Percentiles rank a stretch among this genome's conserved stretches.
phyloP scores from a whole-genome alignment of 768 basidiomycete genomes.

The Sistotremastrum niveocremeum region DNA sequence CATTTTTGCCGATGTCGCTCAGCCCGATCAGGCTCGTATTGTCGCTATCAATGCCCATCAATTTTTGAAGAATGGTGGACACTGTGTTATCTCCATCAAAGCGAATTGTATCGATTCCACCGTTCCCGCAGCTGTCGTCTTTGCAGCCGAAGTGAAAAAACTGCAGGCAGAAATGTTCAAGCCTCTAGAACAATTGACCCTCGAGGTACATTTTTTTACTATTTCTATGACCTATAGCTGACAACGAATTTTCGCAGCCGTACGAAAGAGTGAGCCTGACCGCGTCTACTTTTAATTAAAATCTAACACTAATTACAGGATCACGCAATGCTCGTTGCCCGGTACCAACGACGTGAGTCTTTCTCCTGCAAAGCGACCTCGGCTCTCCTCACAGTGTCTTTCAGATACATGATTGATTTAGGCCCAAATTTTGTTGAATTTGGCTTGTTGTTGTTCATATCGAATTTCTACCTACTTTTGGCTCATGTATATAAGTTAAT shows the following conservation, averaged over 20 bases:
- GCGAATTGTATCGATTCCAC: slow-evolving; percentile 98
- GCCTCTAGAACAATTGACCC: slow-evolving; percentile 88
- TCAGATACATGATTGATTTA: too few species aligned
- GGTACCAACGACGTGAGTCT: slow-evolving; percentile 30
- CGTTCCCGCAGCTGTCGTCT: slow-evolving; percentile 78
- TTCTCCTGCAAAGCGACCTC: too few species aligned
- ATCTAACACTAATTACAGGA: slow-evolving; percentile 30
- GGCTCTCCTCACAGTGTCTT: too few species aligned
- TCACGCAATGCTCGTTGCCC: slow-evolving; percentile 76
- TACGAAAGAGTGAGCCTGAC: slow-evolving; percentile 37
- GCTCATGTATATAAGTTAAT: neutral
- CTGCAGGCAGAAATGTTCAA: slow-evolving; percentile 73
- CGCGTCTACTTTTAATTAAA: neutral
- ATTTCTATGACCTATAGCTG: neutral
- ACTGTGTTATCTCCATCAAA: slow-evolving; percentile 95
- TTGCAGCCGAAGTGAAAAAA: slow-evolving; percentile 73
- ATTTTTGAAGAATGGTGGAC: slow-evolving; percentile 91
- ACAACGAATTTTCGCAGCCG: slow-evolving; percentile 21
- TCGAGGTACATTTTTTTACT: slow-evolving; percentile 34
- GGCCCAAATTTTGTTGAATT: too few species aligned
- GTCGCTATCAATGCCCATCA: slow-evolving; percentile 84
- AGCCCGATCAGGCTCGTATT: slow-evolving; percentile 98
- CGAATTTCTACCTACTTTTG: slow-evolving; percentile 9
- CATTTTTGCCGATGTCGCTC: slow-evolving; percentile 96
- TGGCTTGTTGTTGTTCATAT: neutral